Conservation (phyloP, 495 filamentous ascomycete species). For the Aspergillus nidulans region DNA sequence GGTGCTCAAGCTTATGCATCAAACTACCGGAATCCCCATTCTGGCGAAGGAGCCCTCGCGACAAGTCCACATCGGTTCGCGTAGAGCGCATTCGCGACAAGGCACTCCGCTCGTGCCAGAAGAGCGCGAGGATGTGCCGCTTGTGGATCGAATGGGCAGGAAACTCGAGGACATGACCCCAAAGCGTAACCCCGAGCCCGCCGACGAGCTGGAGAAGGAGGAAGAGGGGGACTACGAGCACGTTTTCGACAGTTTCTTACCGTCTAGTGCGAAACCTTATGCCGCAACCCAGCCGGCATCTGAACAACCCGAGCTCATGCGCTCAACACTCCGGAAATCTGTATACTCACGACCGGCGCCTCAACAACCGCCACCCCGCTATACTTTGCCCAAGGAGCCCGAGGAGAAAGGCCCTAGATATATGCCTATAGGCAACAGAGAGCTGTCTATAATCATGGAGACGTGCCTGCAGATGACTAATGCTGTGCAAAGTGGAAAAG, state of each 20-base stretch:
- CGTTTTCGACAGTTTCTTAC: slow-evolving; percentile 33
- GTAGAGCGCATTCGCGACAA: neutral
- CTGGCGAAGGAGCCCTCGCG: slow-evolving; percentile 21
- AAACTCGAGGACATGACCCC: neutral
- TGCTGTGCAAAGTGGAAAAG: slow-evolving; percentile 33
- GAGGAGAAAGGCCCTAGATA: neutral
- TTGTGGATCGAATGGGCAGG: slow-evolving; percentile 26
- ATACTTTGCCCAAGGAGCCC: too few relatives aligned
- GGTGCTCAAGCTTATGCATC: slow-evolving; percentile 65
- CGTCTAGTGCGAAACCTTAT: neutral
- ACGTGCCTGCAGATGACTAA: slow-evolving; percentile 45
- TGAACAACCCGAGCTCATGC: neutral
- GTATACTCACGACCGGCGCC: too few relatives aligned
- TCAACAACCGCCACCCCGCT: neutral
- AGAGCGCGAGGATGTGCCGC: slow-evolving; percentile 26
- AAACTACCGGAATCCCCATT: slow-evolving; percentile 68
- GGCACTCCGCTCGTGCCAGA: neutral
- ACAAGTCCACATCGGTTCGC: neutral
- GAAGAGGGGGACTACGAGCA: slow-evolving; percentile 31
- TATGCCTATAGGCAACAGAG: slow-evolving; percentile 56
- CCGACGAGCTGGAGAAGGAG: slow-evolving; percentile 8
- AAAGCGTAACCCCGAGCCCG: neutral
- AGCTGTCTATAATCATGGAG: slow-evolving; percentile 63
- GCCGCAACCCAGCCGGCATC: neutral
- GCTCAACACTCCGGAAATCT: neutral